Percentiles rank a stretch among this genome's conserved stretches.
phyloP scores from a whole-genome alignment of 2,329 filamentous ascomycete genomes.

The Fusarium sororula region DNA sequence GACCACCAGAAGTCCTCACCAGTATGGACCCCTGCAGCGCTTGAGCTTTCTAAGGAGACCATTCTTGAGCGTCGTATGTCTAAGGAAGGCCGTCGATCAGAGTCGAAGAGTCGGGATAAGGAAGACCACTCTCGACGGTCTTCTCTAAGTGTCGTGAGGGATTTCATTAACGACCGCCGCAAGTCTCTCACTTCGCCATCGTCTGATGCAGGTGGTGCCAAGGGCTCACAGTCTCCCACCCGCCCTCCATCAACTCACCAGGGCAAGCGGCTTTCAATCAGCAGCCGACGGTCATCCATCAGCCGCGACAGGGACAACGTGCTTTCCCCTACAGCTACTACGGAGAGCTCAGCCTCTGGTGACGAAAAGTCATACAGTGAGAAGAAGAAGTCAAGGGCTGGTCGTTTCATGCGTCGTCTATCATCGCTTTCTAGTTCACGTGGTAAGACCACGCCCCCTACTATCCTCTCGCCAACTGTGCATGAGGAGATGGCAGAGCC shows the following conservation, averaged over 20 bases:
- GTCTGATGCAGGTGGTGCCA: constrained; percentile 49
- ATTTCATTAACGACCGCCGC: constrained; percentile 68
- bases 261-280: constrained; percentile 69
- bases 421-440: constrained; percentile 61
- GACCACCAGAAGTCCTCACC: constrained; percentile 58
- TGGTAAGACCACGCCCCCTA: constrained; percentile 56
- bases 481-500: constrained; percentile 54
- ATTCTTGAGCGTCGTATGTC: constrained; percentile 60
- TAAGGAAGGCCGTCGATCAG: constrained; percentile 49
- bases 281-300: constrained; percentile 64
- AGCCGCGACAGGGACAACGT: constrained; percentile 53
- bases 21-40: constrained; percentile 40
- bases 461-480: constrained; percentile 59
- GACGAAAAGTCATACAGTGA: constrained; percentile 57
- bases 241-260: constrained; percentile 59
- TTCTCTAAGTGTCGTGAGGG: constrained; percentile 67
- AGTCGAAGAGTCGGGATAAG: constrained; percentile 48
- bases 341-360: constrained; percentile 57
- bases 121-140: constrained; percentile 60
- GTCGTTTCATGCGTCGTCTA: constrained; percentile 67
- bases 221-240: constrained; percentile 55
- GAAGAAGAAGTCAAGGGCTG: constrained; percentile 61
- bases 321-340: constrained; percentile 54
- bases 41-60: constrained; percentile 52
- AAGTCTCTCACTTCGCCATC: constrained; percentile 60